phyloP scores from a whole-genome alignment of 2,329 filamentous ascomycete genomes.

The Trichoderma afroharzianum region DNA sequence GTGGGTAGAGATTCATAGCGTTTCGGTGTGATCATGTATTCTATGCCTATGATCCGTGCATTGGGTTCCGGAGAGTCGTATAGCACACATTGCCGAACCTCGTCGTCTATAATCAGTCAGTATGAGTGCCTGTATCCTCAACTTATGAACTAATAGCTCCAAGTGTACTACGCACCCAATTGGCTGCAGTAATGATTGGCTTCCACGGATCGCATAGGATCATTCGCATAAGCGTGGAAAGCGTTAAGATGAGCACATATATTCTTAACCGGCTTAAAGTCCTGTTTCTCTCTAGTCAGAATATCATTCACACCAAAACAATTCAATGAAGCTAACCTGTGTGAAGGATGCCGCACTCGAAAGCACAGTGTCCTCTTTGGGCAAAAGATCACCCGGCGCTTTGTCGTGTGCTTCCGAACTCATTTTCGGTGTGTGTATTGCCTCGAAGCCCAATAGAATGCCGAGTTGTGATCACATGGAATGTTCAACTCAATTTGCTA shows the following conservation, averaged over 20 bases:
- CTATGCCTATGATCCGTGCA: constrained; percentile 75
- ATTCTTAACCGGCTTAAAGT: constrained; percentile 67
- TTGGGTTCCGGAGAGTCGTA: constrained; percentile 68
- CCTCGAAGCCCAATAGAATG: not conserved
- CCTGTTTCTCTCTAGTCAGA: constrained; percentile 33
- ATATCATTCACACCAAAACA: not conserved
- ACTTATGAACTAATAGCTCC: not conserved
- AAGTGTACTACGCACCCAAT: constrained; percentile 41
- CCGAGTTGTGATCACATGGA: not conserved
- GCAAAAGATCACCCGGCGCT: constrained; percentile 45
- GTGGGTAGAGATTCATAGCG: constrained; percentile 63
- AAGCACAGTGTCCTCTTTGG: constrained; percentile 54
- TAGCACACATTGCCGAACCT: constrained; percentile 79
- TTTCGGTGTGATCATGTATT: constrained; percentile 77
- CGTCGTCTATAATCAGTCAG: constrained; percentile 35
- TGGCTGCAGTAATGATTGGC: constrained; percentile 84
- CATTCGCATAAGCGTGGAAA: constrained; percentile 79
- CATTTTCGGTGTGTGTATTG: not conserved
- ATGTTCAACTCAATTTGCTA: not conserved
- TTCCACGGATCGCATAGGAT: constrained; percentile 66
- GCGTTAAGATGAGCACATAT: constrained; percentile 82
- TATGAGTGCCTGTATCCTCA: constrained; percentile 35
- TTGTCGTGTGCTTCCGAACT: not conserved
- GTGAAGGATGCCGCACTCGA: constrained; percentile 58
- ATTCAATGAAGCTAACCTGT: constrained; percentile 42